phyloP scores from a whole-genome alignment of 2,329 filamentous ascomycete genomes.

The Chaetomiaceae sp. region DNA sequence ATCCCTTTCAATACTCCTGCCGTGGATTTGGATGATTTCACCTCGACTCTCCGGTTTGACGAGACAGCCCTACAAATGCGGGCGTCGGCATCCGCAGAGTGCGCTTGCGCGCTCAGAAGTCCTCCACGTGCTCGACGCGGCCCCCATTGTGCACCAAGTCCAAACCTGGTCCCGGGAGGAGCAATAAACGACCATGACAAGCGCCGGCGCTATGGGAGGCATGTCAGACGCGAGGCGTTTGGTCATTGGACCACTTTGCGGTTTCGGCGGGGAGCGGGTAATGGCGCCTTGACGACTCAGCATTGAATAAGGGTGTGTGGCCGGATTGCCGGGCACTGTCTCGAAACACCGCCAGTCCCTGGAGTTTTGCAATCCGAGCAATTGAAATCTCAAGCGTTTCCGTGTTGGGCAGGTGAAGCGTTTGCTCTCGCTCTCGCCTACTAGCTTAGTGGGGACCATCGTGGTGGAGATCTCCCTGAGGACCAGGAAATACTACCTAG shows the following conservation, averaged over 20 bases:
- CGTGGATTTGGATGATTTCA: no score
- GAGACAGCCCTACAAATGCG: no score
- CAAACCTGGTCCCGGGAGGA: constrained; percentile 9
- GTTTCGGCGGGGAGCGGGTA: not conserved
- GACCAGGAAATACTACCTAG: no score
- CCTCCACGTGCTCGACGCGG: not conserved
- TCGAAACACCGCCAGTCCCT: not conserved
- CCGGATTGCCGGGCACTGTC: not conserved
- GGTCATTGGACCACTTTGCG: constrained; percentile 10
- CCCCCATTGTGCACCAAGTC: constrained; percentile 1
- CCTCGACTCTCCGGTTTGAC: no score
- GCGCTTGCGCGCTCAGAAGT: no score
- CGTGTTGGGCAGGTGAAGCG: constrained; percentile 15
- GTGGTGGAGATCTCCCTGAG: constrained; percentile 16
- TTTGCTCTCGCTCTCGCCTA: not conserved
- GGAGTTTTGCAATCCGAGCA: no score
- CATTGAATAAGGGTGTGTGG: not conserved
- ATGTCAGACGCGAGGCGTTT: not conserved
- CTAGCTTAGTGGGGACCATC: not conserved
- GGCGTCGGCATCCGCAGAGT: no score
- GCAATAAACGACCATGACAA: constrained; percentile 13
- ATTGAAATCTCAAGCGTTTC: constrained; percentile 2
- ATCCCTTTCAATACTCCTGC: no score
- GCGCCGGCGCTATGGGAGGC: constrained; percentile 21
- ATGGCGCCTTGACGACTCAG: not conserved